Base-by-base conservation (phyloP, 176 grass and related monocot genomes). In the Hsuehochloa calcarea region DNA sequence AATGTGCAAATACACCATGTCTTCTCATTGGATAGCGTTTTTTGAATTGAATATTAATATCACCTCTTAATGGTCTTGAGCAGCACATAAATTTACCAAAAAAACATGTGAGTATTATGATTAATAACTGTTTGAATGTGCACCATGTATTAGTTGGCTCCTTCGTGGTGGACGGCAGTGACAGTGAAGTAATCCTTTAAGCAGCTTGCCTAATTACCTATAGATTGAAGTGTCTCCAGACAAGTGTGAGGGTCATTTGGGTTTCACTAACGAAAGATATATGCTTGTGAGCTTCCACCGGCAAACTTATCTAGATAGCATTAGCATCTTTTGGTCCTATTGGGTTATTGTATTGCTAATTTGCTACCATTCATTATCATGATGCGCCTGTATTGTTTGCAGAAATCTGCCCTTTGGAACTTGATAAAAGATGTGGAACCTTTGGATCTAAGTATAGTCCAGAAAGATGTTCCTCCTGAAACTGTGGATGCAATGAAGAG, bases 351-450 rank as follows among this genome's bases (percentile, higher is more conserved):
- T 52, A 26, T 23, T 23, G 12, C 31, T 34, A 34, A 34, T 34
- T 34, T 34, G 31, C 19, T 10, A 37, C 55, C 74, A 13, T 74
- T 50, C 70, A 50, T 46, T 17, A 8, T 41, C 29, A 14, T 84
- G 71, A 55, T 20, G 15, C 10, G 4, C 35, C 4, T 68, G 72
- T 85, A 51, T 66, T 46, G 71, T 41, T 51, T 87, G 82, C 89
- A 95, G 96, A 90, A 89, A 77, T 92, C 89, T 69, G 61, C 90
- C 49, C 85, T 98, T n/a, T 95, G 88, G 88, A 92, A 92, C 77
- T 75, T 96, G 93, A 90, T 98, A 59, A 94, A 98, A 87, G 96
- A 94, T 46, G 92, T 96, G 84, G 93, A 95, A 55, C 96, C 96
- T 59, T 84, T 98, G 83, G 91, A 96, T 80, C 80, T 94, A 39